phyloP scores from a whole-genome alignment of 768 basidiomycete species.

The Podaxis sp. region DNA sequence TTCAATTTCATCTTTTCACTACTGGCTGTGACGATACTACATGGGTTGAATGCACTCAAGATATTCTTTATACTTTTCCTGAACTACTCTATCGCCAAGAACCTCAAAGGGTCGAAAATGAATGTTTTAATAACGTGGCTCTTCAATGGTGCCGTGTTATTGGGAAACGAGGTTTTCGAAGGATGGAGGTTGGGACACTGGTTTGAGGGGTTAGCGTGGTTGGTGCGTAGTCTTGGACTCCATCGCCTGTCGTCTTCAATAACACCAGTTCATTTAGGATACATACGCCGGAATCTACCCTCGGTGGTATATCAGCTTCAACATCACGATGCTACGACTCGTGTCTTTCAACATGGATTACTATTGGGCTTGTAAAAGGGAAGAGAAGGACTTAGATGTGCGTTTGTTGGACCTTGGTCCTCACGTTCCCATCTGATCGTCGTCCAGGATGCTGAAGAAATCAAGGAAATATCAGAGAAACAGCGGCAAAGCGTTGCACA shows the following conservation, averaged over 20 bases:
- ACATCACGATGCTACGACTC: slow-evolving; percentile 92
- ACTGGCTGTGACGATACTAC: slow-evolving; percentile 65
- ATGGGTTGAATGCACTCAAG: slow-evolving; percentile 80
- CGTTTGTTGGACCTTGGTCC: background rate
- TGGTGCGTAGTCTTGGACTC: slow-evolving; percentile 46
- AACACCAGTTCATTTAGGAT: slow-evolving; percentile 41
- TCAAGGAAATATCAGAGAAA: slow-evolving; percentile 42
- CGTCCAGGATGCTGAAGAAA: slow-evolving; percentile 1
- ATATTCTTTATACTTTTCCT: slow-evolving; percentile 62
- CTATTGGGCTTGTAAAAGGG: slow-evolving; percentile 66
- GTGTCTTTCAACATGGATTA: slow-evolving; percentile 93
- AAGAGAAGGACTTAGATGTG: slow-evolving; percentile 15
- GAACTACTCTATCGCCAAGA: slow-evolving; percentile 66
- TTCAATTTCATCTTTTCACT: slow-evolving; percentile 61
- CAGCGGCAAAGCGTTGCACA: slow-evolving; percentile 57
- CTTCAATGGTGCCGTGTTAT: slow-evolving; percentile 71
- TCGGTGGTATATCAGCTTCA: slow-evolving; percentile 91
- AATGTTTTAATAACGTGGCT: slow-evolving; percentile 65
- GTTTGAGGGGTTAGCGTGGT: slow-evolving; percentile 44
- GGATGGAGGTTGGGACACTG: slow-evolving; percentile 70
- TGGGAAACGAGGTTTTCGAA: slow-evolving; percentile 67
- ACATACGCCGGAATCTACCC: slow-evolving; percentile 71
- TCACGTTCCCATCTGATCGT: background rate
- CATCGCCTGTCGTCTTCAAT: background rate
- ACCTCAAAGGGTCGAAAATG: slow-evolving; percentile 33